Percentiles rank a stretch among this genome's conserved stretches.
These are phyloP conservation scores for Platanthera zijinensis DNA, from an alignment of 106 monocot species.

Conservation along the genomic window DNA sequence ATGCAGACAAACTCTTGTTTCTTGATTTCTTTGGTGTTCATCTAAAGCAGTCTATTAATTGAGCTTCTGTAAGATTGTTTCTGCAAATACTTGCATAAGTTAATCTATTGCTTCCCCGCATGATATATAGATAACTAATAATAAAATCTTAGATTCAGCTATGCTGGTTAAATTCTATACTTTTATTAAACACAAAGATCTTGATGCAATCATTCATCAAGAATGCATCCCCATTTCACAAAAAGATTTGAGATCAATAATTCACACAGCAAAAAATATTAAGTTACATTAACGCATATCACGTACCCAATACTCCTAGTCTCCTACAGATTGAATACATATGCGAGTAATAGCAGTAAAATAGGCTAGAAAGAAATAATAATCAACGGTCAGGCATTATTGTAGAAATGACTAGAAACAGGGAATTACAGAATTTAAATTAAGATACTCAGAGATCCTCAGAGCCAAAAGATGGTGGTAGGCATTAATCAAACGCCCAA, in stretches of 20 bases:
- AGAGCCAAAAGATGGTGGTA: constrained; percentile 79
- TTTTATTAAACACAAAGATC: neutral
- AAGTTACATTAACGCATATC: neutral
- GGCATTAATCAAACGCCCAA: constrained; percentile 80
- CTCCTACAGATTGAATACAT: neutral
- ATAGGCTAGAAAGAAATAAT: neutral
- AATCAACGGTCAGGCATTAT: neutral
- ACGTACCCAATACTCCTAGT: neutral
- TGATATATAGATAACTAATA: neutral
- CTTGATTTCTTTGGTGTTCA: neutral
- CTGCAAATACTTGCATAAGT: neutral
- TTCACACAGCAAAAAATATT: neutral
- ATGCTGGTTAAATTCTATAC: neutral
- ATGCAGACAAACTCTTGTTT: neutral
- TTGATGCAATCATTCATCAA: neutral
- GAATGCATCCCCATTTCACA: neutral
- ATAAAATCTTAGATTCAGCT: neutral
- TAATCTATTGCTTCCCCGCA: neutral
- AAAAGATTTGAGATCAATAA: neutral
- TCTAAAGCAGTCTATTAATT: constrained; percentile 1
- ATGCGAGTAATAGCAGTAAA: neutral
- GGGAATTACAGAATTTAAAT: constrained; percentile 56
- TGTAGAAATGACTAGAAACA: neutral
- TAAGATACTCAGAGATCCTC: constrained; percentile 85
- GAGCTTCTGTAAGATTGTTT: neutral